These are phyloP conservation scores for Nyctanthes arbortristis DNA, from an alignment of 257 asterid genomes.

Conservation along the genomic window DNA sequence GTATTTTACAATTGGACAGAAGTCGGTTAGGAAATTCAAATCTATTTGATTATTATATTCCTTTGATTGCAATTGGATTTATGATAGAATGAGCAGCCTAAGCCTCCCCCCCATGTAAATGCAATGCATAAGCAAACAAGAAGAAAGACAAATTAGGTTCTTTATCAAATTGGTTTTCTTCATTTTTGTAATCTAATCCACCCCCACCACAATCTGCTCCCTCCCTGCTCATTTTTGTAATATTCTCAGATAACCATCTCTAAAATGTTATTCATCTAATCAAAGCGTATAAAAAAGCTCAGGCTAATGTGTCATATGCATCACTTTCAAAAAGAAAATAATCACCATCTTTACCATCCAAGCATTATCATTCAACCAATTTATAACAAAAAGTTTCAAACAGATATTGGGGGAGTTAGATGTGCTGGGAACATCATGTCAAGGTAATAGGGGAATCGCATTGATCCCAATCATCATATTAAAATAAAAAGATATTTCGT, in stretches of 20 bases:
- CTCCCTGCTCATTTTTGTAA: no score
- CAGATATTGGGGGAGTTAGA: neutral
- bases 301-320: neutral
- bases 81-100: no score
- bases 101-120: no score
- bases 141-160: no score
- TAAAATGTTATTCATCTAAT: neutral
- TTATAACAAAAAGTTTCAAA: neutral
- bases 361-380: neutral
- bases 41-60: neutral
- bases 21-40: neutral
- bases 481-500: neutral
- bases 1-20: neutral
- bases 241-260: neutral
- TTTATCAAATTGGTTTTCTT: neutral
- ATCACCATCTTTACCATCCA: neutral
- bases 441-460: neutral
- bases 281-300: neutral
- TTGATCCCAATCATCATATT: neutral
- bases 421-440: neutral
- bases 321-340: neutral
- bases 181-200: neutral
- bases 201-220: no score
- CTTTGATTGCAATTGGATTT: neutral
- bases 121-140: no score